phyloP scores from a whole-genome alignment of 2,329 filamentous ascomycete species.

The Anthostomella pinea region DNA sequence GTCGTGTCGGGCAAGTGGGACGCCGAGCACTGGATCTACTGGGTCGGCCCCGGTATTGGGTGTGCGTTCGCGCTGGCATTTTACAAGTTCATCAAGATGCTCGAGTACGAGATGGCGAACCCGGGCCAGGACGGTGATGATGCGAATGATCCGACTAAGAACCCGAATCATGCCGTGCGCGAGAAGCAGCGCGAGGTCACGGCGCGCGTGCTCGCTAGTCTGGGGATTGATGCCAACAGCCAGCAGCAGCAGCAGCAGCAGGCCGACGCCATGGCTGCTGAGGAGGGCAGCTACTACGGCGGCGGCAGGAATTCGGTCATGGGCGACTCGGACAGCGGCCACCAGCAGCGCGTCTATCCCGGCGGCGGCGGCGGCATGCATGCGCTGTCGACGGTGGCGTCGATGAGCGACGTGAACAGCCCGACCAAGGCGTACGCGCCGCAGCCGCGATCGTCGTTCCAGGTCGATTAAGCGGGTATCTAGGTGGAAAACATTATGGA shows the following conservation, averaged over 20 bases:
- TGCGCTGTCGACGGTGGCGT: slow-evolving; percentile 13
- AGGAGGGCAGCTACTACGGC: slow-evolving; percentile 12
- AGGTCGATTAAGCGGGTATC: too few relatives aligned
- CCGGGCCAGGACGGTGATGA: slow-evolving; percentile 32
- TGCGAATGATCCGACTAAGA: slow-evolving; percentile 15
- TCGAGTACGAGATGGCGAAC: slow-evolving; percentile 39
- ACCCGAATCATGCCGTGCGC: slow-evolving; percentile 16
- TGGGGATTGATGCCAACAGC: slow-evolving; percentile 7
- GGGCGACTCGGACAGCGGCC: slow-evolving; percentile 6
- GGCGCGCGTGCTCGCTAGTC: slow-evolving; percentile 9
- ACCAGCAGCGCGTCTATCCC: background rate
- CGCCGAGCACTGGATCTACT: slow-evolving; percentile 41
- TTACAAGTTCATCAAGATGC: slow-evolving; percentile 40
- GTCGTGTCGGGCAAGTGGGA: slow-evolving; percentile 35
- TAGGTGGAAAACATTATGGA: too few relatives aligned
- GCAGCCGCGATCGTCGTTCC: too few relatives aligned
- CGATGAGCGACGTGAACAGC: slow-evolving; percentile 9
- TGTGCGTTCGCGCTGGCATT: slow-evolving; percentile 37
- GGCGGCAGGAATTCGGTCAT: slow-evolving; percentile 1
- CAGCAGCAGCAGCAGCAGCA: background rate
- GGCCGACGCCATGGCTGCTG: slow-evolving; percentile 1
- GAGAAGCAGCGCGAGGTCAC: slow-evolving; percentile 18
- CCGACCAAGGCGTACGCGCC: background rate
- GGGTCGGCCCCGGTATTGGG: slow-evolving; percentile 41
- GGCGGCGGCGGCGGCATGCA: background rate